These are phyloP conservation scores for Trichoderma harzianum DNA, from an alignment of 2,329 filamentous ascomycete species.

Conservation along the genomic window DNA sequence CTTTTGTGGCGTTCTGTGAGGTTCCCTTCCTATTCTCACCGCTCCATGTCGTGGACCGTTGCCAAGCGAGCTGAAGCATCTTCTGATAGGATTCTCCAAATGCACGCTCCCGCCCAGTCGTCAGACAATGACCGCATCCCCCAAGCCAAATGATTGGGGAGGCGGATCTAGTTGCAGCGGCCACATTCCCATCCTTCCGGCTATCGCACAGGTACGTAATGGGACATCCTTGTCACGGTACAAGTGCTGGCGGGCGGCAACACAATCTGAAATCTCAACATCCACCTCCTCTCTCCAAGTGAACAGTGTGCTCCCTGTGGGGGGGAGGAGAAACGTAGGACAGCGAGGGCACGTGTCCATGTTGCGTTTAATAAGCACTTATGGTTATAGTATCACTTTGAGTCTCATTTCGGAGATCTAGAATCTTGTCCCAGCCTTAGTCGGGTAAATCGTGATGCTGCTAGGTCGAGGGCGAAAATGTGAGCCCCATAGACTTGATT, in stretches of 20 bases:
- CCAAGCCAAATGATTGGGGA: not conserved
- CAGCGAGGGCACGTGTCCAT: not conserved
- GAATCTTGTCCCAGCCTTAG: not conserved
- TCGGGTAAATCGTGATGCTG: not conserved
- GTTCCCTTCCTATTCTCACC: constrained; percentile 11
- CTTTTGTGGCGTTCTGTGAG: not conserved
- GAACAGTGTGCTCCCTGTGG: not conserved
- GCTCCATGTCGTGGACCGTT: constrained; percentile 14
- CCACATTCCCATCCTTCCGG: constrained; percentile 4
- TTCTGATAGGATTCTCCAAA: constrained; percentile 10
- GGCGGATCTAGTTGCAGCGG: not conserved
- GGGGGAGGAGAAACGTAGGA: constrained; percentile 1
- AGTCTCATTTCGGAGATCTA: not conserved
- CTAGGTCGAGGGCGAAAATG: not conserved
- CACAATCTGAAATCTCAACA: constrained; percentile 5
- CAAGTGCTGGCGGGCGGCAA: not conserved
- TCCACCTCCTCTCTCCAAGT: not conserved
- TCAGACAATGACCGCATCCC: constrained; percentile 12
- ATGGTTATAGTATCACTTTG: not conserved
- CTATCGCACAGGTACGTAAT: constrained; percentile 14
- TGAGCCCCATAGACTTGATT: not conserved
- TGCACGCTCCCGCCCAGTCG: constrained; percentile 1
- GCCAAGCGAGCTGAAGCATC: constrained; percentile 18
- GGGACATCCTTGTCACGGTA: not conserved
- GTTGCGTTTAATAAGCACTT: not conserved